phyloP scores from a whole-genome alignment of 768 basidiomycete genomes.

The Phylloporus arenicola region DNA sequence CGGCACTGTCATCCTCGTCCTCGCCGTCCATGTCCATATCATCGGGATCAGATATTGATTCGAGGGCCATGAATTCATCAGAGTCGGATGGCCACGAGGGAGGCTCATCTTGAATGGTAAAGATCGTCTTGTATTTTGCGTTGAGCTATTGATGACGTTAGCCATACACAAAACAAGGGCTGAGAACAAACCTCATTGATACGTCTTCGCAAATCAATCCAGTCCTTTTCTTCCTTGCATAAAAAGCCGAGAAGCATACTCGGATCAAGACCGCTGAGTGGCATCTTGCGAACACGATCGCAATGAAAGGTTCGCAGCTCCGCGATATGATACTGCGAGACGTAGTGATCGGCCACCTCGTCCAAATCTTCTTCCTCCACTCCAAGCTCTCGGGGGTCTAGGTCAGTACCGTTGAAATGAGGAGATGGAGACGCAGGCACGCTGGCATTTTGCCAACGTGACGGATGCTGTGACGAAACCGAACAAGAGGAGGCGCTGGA shows the following conservation, averaged over 20 bases:
- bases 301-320: constrained; percentile 93
- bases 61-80: constrained; percentile 69
- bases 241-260: constrained; percentile 97
- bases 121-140: constrained; percentile 64
- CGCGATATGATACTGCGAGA: constrained; percentile 60
- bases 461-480: constrained; percentile 28
- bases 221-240: constrained; percentile 77
- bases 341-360: constrained; percentile 55
- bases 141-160: constrained; percentile 14
- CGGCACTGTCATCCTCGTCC: constrained; percentile 45
- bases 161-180: background rate
- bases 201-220: constrained; percentile 71
- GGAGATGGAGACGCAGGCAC: constrained; percentile 17
- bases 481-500: constrained; percentile 30
- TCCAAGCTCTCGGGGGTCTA: constrained; percentile 37
- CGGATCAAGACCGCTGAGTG: constrained; percentile 82
- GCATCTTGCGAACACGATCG: constrained; percentile 96
- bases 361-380: constrained; percentile 34
- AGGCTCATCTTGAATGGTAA: constrained; percentile 83
- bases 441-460: constrained; percentile 27
- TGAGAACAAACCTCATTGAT: constrained; percentile 56
- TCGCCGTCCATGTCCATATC: constrained; percentile 57
- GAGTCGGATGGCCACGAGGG: constrained; percentile 75
- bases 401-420: constrained; percentile 24
- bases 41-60: constrained; percentile 77